Conservation (phyloP, 2,329 filamentous ascomycete genomes). For the Penicillium vulpinum region DNA sequence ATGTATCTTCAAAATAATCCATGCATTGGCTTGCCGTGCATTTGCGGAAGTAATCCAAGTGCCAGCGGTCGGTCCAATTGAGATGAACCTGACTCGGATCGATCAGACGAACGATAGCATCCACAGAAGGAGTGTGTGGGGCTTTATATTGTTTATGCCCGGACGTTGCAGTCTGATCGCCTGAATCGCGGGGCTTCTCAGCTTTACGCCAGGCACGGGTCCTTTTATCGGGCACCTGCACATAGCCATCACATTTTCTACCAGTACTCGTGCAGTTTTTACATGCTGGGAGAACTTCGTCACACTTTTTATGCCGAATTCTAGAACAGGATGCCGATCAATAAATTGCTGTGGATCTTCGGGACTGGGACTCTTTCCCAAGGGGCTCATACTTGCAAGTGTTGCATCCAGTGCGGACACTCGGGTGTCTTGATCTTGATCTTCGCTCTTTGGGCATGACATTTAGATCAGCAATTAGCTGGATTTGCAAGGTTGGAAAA, state of each 20-base stretch:
- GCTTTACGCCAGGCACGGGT: neutral
- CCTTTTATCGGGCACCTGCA: neutral
- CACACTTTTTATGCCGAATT: constrained; percentile 6
- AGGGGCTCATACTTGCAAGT: neutral
- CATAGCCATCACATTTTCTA: neutral
- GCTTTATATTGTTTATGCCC: too few species aligned
- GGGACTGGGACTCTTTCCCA: neutral
- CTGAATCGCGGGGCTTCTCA: too few species aligned
- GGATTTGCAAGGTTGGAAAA: neutral
- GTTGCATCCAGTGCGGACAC: neutral
- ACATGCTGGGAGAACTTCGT: constrained; percentile 7
- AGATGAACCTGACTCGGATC: neutral
- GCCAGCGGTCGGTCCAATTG: neutral
- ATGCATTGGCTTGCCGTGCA: neutral
- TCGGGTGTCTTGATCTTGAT: neutral
- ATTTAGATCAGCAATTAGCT: too few species aligned
- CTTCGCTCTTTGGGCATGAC: neutral
- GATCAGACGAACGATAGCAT: neutral
- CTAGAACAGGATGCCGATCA: too few species aligned
- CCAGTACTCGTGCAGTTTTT: neutral
- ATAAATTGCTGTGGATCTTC: neutral
- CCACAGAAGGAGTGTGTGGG: neutral
- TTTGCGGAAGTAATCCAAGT: neutral
- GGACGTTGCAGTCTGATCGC: too few species aligned
- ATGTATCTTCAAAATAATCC: neutral